Conservation (phyloP, 768 basidiomycete species). For the Mycena albidolilacea region DNA sequence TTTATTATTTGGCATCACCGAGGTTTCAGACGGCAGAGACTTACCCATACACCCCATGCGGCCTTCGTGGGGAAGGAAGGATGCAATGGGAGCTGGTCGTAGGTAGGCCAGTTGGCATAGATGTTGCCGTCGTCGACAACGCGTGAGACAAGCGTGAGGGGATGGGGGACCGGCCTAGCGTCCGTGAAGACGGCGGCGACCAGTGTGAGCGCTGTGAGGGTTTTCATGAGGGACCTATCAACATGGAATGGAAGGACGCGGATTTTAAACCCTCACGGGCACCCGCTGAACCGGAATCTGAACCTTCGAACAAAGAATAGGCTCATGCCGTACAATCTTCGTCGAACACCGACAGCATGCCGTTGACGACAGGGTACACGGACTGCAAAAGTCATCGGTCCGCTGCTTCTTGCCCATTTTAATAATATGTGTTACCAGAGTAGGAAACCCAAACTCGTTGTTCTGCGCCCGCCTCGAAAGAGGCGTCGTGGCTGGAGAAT, state of each 20-base stretch:
- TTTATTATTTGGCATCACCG: background rate
- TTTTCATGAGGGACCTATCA: background rate
- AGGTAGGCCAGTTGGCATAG: constrained; percentile 36
- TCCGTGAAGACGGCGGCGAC: background rate
- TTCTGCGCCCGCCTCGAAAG: no score
- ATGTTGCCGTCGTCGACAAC: constrained; percentile 8
- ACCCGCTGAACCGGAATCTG: no score
- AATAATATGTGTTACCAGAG: no score
- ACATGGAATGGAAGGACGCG: background rate
- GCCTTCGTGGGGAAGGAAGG: constrained; percentile 36
- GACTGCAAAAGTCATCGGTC: no score
- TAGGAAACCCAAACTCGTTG: no score
- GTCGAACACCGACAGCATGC: no score
- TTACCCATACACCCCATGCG: constrained; percentile 37
- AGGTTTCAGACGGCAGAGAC: background rate
- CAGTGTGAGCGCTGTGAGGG: background rate
- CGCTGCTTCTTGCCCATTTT: no score
- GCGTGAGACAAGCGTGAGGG: constrained; percentile 7
- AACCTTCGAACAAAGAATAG: no score
- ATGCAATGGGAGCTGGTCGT: constrained; percentile 33
- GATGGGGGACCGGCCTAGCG: background rate
- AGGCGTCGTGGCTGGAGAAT: no score
- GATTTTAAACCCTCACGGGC: background rate
- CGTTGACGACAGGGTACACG: no score
- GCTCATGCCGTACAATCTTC: no score